A percentile compares a stretch with the other conserved stretches of the same genome.
Evolutionary conservation across 805 yeast genomes (phyloP).

Genomic region (Saccharomyces eubayanus): DNA sequence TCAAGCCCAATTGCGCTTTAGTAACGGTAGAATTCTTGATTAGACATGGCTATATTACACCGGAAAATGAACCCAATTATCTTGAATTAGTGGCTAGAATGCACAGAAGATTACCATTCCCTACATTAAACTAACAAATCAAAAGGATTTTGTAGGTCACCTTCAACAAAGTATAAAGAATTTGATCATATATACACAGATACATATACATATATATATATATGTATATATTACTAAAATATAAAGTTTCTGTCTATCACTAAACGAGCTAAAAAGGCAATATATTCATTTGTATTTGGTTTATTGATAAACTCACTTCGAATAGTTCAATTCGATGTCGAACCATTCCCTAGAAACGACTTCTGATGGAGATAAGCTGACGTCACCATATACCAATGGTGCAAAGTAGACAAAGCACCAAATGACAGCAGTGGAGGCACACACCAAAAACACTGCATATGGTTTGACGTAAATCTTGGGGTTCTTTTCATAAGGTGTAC

Average conservation of each 20-base stretch:
- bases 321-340: slow-evolving; percentile 71
- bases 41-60: slow-evolving; percentile 68
- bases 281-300: background rate
- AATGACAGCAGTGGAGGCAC: slow-evolving; percentile 41
- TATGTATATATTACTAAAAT: background rate
- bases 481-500: slow-evolving; percentile 15
- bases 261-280: background rate
- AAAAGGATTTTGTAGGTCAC: background rate
- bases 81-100: slow-evolving; percentile 48
- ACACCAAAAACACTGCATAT: slow-evolving; percentile 34
- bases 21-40: slow-evolving; percentile 76
- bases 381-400: slow-evolving; percentile 80
- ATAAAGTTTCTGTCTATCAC: background rate
- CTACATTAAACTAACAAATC: slow-evolving; percentile 26
- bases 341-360: slow-evolving; percentile 72
- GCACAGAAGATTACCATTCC: slow-evolving; percentile 69
- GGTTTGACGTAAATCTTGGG: slow-evolving; percentile 30
- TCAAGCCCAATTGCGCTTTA: slow-evolving; percentile 84
- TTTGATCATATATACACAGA: background rate
- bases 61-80: slow-evolving; percentile 59
- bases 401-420: slow-evolving; percentile 64
- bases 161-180: background rate
- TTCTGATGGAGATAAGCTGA: slow-evolving; percentile 50
- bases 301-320: slow-evolving; percentile 43
- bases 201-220: background rate